Evolutionary conservation across 768 basidiomycete genomes (phyloP).

Genomic region (Tylopilus plumbeoviolaceoides): DNA sequence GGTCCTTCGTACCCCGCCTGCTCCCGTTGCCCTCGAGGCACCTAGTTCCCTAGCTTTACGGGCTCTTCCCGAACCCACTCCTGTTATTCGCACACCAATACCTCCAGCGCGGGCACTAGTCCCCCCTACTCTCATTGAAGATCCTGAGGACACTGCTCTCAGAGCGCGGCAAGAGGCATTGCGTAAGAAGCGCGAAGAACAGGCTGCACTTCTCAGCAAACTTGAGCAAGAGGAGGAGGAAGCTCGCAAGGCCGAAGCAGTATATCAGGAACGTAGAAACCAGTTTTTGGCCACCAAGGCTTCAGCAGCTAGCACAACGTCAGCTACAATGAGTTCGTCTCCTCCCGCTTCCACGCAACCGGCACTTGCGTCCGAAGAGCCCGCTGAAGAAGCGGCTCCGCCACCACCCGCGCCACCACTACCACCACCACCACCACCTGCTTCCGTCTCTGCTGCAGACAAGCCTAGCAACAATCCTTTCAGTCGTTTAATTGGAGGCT

Average conservation of each 20-base stretch:
- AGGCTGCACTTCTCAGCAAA: constrained; percentile 62
- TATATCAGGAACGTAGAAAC: constrained; percentile 31
- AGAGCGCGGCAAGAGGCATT: constrained; percentile 66
- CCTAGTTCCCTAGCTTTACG: constrained; percentile 19
- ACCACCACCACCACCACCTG: constrained; percentile 18
- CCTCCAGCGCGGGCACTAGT: constrained; percentile 42
- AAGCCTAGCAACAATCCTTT: constrained; percentile 79
- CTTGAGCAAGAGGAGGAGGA: constrained; percentile 67
- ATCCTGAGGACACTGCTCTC: constrained; percentile 74
- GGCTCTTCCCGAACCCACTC: constrained; percentile 24
- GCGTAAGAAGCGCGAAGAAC: constrained; percentile 67
- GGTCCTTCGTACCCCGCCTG: constrained; percentile 16
- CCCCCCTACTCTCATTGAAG: constrained; percentile 39
- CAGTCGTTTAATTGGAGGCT: constrained; percentile 50
- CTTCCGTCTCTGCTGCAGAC: constrained; percentile 28
- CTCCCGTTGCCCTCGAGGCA: constrained; percentile 15
- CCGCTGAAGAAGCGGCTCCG: constrained; percentile 24
- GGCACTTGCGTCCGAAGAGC: constrained; percentile 16
- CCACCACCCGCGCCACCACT: constrained; percentile 26
- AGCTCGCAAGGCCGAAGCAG: constrained; percentile 45
- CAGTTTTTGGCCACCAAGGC: constrained; percentile 39
- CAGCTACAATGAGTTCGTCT: constrained; percentile 29
- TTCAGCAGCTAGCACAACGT: constrained; percentile 24
- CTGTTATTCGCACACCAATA: constrained; percentile 24
- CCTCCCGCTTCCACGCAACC: constrained; percentile 28